Base-by-base conservation (phyloP, 345 rosid genomes). In the Eucalyptus polyanthemos region DNA sequence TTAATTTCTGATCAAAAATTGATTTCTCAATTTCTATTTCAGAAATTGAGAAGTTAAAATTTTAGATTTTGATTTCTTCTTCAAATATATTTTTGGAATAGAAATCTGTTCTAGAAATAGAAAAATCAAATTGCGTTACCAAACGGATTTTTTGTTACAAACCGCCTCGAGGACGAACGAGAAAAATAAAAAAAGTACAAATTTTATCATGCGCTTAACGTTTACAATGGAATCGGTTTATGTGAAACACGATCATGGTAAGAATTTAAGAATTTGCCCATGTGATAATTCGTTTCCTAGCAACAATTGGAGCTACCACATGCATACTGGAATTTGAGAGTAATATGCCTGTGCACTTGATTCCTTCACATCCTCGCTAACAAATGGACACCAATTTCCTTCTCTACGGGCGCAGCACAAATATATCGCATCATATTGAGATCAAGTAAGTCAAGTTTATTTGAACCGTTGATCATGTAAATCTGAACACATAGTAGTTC, bases 161-260 rank as follows among this genome's bases (percentile, higher is more conserved):
- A 49, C 50, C 14, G 2, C 2, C 15, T 13, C 1, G 2, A 13
- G 50, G 2, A n/a, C n/a, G n/a, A 49, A 13, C 0, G n/a, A 49
- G 6, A 49, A 2, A 49, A 49, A 49, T 1, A 13, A 50, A 2
- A 49, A 16, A 50, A 50, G 50, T 50, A 50, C 6, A 50, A 14
- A 14, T 50, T 50, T 50, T 50, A 50, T 50, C 2, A 50, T 50
- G 16, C 0, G 51, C 6, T 69, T 34, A 34, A 34, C 7, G 13
- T 34, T 5, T 17, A 69, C 6, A 4, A 69, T 69, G 44, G 13
- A 34, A 16, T 69, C 12, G 13, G 7, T 31, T 29, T 16, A 5
- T 31, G 40, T 69, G 80, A 34, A 34, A 16, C 12, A 34, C 13
- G 6, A 10, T 34, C 17, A 16, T 16, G 24, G 80, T 69, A 11